A percentile compares a stretch with the other conserved stretches of the same genome.
These are phyloP conservation scores for Annulohypoxylon bovei DNA, from an alignment of 495 filamentous ascomycete genomes.

Conservation along the genomic window DNA sequence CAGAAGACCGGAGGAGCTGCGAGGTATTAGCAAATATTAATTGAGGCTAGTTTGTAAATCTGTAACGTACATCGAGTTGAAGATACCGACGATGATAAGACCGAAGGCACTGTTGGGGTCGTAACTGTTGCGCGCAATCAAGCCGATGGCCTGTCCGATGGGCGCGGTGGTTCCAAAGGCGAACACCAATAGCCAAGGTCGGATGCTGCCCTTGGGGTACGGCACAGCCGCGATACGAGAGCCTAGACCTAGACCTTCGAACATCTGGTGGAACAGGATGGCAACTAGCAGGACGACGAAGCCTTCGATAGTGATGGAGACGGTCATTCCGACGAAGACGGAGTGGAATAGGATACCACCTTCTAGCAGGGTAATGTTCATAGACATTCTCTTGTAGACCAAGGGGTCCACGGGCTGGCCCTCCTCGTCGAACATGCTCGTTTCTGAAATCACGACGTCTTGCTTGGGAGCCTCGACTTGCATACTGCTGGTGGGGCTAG, in stretches of 20 bases:
- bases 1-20: conserved; percentile 65
- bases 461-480: conserved; percentile 20
- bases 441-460: conserved; percentile 41
- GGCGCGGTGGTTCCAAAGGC: conserved; percentile 69
- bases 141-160: conserved; percentile 68
- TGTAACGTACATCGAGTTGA: conserved; percentile 70
- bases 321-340: conserved; percentile 74
- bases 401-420: conserved; percentile 54
- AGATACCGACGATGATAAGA: conserved; percentile 71
- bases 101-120: conserved; percentile 71
- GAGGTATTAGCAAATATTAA: conserved; percentile 9
- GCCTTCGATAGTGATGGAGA: conserved; percentile 70
- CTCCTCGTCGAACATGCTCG: conserved; percentile 51
- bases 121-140: conserved; percentile 66
- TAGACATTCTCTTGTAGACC: conserved; percentile 58
- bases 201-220: conserved; percentile 57
- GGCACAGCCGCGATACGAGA: conserved; percentile 68
- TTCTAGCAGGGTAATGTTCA: conserved; percentile 66
- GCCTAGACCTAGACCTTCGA: conserved; percentile 75
- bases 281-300: conserved; percentile 74
- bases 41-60: not conserved
- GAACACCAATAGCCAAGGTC: conserved; percentile 71
- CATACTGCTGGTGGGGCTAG: conserved; percentile 4
- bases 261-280: conserved; percentile 76
- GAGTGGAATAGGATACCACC: conserved; percentile 69